Evolutionary conservation across 2,329 filamentous ascomycete genomes (phyloP).

Genomic region (Dothiorella sarmentorum): DNA sequence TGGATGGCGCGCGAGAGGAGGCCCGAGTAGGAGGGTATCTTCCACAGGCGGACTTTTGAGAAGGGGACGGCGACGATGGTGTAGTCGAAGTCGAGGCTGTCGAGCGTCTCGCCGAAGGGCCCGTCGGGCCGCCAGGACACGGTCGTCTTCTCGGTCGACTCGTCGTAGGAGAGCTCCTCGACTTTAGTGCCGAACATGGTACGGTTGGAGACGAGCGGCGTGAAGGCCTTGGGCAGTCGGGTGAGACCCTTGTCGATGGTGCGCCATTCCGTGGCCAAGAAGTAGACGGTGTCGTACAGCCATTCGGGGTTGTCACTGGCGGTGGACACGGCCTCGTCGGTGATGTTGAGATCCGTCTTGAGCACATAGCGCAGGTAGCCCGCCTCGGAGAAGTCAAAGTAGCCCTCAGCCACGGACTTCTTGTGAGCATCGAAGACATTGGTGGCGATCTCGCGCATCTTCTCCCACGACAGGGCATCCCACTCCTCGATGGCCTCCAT

Average conservation of each 20-base stretch:
- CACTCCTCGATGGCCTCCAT: conserved; percentile 38
- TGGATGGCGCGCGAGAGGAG: conserved; percentile 48
- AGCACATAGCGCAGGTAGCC: conserved; percentile 60
- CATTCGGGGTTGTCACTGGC: conserved; percentile 48
- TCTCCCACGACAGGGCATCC: conserved; percentile 32
- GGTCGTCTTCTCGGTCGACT: conserved; percentile 51
- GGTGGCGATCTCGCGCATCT: conserved; percentile 33
- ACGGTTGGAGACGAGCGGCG: conserved; percentile 56
- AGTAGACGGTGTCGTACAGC: conserved; percentile 58
- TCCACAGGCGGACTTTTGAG: conserved; percentile 60
- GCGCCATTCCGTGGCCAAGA: conserved; percentile 57
- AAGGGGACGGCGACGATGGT: conserved; percentile 64
- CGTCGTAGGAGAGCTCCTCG: conserved; percentile 54
- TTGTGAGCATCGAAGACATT: conserved; percentile 55
- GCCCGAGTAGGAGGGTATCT: conserved; percentile 53
- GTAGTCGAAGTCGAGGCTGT: conserved; percentile 60
- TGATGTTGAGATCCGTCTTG: conserved; percentile 52
- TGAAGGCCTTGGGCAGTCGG: conserved; percentile 60
- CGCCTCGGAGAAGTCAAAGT: conserved; percentile 64
- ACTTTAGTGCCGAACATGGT: conserved; percentile 57
- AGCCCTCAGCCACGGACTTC: conserved; percentile 50
- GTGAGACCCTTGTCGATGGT: conserved; percentile 63
- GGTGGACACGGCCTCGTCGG: conserved; percentile 50
- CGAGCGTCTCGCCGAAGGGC: conserved; percentile 41
- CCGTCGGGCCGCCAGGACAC: conserved; percentile 55